Conservation (phyloP, 495 filamentous ascomycete species). For the Xylaria castorea region DNA sequence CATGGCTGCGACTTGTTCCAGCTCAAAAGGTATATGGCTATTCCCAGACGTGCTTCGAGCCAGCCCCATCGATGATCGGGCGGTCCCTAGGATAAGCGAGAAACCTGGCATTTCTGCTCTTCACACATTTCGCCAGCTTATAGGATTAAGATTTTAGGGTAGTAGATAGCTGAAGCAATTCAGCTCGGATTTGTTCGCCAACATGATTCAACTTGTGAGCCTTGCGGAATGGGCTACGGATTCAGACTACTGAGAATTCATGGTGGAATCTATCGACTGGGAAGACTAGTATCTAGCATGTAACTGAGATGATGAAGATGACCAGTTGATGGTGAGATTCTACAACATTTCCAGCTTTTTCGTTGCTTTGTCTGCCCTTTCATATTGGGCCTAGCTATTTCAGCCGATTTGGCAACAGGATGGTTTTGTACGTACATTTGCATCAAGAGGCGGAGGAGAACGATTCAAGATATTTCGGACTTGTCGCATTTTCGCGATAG, state of each 20-base stretch:
- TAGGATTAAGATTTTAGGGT: not conserved
- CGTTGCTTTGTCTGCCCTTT: not conserved
- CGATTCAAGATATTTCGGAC: not conserved
- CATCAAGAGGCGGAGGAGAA: not conserved
- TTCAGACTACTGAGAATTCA: not conserved
- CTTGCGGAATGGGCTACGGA: not conserved
- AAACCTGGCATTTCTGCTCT: not conserved
- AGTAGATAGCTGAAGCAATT: not conserved
- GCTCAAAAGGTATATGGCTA: conserved; percentile 11
- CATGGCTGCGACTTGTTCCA: conserved; percentile 22
- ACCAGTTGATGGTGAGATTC: not conserved
- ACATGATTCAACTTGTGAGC: not conserved
- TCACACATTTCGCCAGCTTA: not conserved
- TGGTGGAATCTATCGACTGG: not conserved
- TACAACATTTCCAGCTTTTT: not conserved
- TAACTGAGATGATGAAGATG: not conserved
- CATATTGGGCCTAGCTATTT: not conserved
- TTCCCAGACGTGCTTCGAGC: not conserved
- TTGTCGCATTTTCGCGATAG: not conserved
- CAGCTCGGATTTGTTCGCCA: not conserved
- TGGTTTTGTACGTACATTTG: not conserved
- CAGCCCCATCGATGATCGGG: not conserved
- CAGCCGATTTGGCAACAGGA: not conserved
- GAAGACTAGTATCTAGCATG: not conserved
- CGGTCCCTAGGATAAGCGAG: not conserved